Evolutionary conservation across 768 basidiomycete genomes (phyloP), one percentile per base, ranked within the genome.

Genomic region (Macrolepiota albuminosa): DNA sequence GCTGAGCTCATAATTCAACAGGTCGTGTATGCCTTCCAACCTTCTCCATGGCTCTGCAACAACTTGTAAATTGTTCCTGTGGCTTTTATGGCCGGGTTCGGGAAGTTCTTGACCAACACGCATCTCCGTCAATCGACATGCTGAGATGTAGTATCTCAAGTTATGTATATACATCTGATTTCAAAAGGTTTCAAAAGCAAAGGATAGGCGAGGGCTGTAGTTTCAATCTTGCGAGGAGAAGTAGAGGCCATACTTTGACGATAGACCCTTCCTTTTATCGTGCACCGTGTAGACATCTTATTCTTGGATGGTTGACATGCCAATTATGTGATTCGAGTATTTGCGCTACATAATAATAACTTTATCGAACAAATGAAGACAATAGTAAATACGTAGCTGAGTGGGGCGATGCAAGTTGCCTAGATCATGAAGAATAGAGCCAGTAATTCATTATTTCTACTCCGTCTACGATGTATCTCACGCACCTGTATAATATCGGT

Each of bases 11-110:
- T 61, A 63, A 5, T 49, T 61, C 14, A 69, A 56, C 56, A 82
- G 67, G 9, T 61, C 60, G 34, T 77, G 73, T 21, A 86, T 82
- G 29, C 66, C 68, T 64, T 83, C 81, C n/a, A 89, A 71, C 58
- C 72, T 75, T 61, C 86, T 76, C 71, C 81, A 82, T 10, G 69
- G 61, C 56, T 83, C 81, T 10, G 81, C 78, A 26, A 73, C 75
- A 56, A 84, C 70, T 60, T 72, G 65, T 24, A 81, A 71, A 33
- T 67, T 57, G 63, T 84, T 83, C 52, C 66, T 51, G 66, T 83
- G 80, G 64, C 78, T 80, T 68, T 78, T 80, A 61, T 80, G 78
- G 54, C 74, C 72, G 47, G 69, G 63, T 6, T 71, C 71, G n/a
- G 76, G 78, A 60, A 68, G 67, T 39, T 72, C 54, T 9, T 72